These are phyloP conservation scores for Orbilia javanica DNA, from an alignment of 2,329 filamentous ascomycete genomes.

Conservation along the genomic window DNA sequence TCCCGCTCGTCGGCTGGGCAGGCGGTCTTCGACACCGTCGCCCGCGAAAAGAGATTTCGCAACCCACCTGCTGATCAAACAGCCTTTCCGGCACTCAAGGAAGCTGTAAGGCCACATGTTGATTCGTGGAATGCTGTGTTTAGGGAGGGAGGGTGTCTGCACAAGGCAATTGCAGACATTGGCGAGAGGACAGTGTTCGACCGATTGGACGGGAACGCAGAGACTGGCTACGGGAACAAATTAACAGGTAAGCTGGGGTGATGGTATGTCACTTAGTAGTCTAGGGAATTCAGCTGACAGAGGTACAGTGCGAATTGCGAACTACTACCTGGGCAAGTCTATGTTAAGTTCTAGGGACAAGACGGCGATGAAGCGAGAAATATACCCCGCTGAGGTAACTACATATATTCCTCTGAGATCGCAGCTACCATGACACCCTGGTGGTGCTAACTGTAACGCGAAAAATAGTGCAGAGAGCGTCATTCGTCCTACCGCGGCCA, in stretches of 20 bases:
- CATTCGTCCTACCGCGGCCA: constrained; percentile 92
- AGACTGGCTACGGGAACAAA: constrained; percentile 75
- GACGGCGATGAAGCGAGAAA: constrained; percentile 80
- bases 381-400: constrained; percentile 80
- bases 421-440: neutral
- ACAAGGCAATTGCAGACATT: constrained; percentile 86
- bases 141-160: constrained; percentile 77
- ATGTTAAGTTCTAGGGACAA: constrained; percentile 62
- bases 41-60: constrained; percentile 87
- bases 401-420: neutral
- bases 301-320: constrained; percentile 76
- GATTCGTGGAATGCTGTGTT: constrained; percentile 96
- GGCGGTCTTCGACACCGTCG: constrained; percentile 78
- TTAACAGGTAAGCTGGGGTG: constrained; percentile 69
- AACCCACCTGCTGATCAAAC: constrained; percentile 88
- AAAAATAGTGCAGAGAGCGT: constrained; percentile 80
- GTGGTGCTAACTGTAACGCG: neutral
- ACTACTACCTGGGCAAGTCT: constrained; percentile 85
- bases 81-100: constrained; percentile 87
- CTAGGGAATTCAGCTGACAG: neutral
- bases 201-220: constrained; percentile 75
- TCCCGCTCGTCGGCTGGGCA: constrained; percentile 56
- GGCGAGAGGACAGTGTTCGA: constrained; percentile 89
- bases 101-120: constrained; percentile 90
- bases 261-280: neutral